Evolutionary conservation across 2,329 filamentous ascomycete species (phyloP), one percentile per base, ranked within the genome.

Genomic region (Trichoderma pleuroti): DNA sequence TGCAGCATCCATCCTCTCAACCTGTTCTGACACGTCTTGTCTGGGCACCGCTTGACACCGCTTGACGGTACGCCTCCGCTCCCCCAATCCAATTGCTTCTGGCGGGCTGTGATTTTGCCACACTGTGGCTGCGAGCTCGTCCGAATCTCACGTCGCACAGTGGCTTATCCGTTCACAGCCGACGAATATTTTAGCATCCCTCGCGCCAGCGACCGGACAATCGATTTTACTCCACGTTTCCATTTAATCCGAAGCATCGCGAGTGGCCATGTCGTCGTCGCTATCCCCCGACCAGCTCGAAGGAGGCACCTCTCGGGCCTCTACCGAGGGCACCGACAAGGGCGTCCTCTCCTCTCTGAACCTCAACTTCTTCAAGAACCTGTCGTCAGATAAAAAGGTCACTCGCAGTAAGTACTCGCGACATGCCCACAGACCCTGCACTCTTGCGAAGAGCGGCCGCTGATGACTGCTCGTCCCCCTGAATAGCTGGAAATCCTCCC

Each of bases 401-500:
- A 93, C 91, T n/a, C 86, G 92, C 86, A 91, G 92, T 93, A 81
- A 76, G 73, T 46, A 39, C 24, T 34, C 30, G 30, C 42, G 30
- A 14, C 56, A 57, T 11, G 24, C 7, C 7, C 42, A 36, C 32
- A 24, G 8, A 2, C 32, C 12, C 14, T 18, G 42, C n/a, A 24
- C n/a, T 32, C 10, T 39, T 8, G 36, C 5, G 9, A 46, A 16
- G 46, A 63, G 71, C 72, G 49, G 74, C 39, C n/a, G 57, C 72
- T 74, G 28, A 75, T 63, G 2, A 16, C 9, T 18, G 3, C 42
- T 26, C 11, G 1, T 34, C 28, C 32, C 54, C 12, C 32, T 28
- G 18, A 46, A 63, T 76, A 91, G 94, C 97, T 84, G 94, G 93
- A 59, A 91, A 96, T 77, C 86, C 92, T 10, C 90, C 93, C 3